A percentile compares a stretch with the other conserved stretches of the same genome.
Evolutionary conservation across 139 green algal genomes (phyloP).

Genomic region (Coelastrella sp.): DNA sequence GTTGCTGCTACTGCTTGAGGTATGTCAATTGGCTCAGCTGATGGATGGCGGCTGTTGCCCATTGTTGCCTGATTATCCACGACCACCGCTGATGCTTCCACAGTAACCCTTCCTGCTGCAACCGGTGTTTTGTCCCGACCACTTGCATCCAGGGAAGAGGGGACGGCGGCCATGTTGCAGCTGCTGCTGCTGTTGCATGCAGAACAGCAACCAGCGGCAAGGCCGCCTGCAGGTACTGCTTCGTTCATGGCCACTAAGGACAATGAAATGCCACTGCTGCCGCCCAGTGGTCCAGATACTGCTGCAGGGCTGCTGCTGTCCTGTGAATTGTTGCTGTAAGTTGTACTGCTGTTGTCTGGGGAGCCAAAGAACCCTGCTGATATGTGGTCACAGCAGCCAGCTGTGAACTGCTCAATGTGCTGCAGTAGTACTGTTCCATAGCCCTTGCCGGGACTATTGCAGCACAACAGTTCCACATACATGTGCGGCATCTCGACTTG

Average conservation of each 20-base stretch:
- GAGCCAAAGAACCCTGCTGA: constrained; percentile 1
- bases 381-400: neutral
- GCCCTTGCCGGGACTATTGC: constrained; percentile 32
- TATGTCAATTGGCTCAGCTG: too few relatives aligned
- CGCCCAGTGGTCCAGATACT: neutral
- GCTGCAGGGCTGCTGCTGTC: neutral
- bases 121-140: too few relatives aligned
- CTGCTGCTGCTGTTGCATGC: constrained; percentile 11
- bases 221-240: neutral
- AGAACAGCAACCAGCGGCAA: neutral
- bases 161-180: neutral
- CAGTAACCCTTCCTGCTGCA: too few relatives aligned
- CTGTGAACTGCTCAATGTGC: constrained; percentile 43
- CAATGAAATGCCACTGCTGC: neutral
- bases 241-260: neutral
- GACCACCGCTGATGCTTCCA: too few relatives aligned
- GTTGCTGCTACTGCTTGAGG: neutral
- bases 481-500: constrained; percentile 33
- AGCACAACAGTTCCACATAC: constrained; percentile 50
- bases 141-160: neutral
- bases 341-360: neutral
- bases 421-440: constrained; percentile 44
- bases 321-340: neutral
- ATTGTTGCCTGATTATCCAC: too few relatives aligned
- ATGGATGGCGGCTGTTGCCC: too few relatives aligned